Evolutionary conservation across 2,329 filamentous ascomycete species (phyloP).

Genomic region (Cladosporium sp.): DNA sequence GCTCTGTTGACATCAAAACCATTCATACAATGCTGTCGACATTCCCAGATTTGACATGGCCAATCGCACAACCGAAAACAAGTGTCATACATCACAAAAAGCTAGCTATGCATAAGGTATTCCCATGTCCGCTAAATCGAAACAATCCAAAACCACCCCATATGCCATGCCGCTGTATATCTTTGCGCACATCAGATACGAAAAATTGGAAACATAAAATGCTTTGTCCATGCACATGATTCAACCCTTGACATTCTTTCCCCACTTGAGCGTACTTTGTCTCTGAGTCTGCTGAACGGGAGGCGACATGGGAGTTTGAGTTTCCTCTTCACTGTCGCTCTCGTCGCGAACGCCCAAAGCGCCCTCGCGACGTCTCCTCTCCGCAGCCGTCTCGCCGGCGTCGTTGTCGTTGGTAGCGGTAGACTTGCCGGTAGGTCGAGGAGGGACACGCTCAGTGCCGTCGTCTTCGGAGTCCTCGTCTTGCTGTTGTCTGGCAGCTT

Average conservation of each 20-base stretch:
- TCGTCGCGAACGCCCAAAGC: conserved; percentile 59
- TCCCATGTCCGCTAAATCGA: no score
- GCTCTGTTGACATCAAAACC: no score
- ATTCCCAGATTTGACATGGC: no score
- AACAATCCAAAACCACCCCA: no score
- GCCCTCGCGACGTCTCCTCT: conserved; percentile 68
- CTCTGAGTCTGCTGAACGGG: conserved; percentile 14
- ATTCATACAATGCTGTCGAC: no score
- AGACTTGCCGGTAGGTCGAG: conserved; percentile 8
- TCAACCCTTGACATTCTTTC: conserved; percentile 26
- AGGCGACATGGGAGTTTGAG: background rate
- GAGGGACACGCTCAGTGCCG: conserved; percentile 36
- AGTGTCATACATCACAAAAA: no score
- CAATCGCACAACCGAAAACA: no score
- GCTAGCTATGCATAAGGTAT: no score
- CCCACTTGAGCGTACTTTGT: conserved; percentile 29
- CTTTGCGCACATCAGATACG: no score
- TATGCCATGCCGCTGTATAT: no score
- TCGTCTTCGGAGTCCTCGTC: conserved; percentile 36
- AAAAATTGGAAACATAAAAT: no score
- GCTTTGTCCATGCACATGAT: no score
- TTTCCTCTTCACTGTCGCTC: conserved; percentile 49
- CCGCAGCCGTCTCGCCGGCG: conserved; percentile 65
- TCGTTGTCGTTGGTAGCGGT: conserved; percentile 15
- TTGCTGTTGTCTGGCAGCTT: conserved; percentile 13